Conservation (phyloP, 192 early-diverging fungal genomes). For the Podila epigama region DNA sequence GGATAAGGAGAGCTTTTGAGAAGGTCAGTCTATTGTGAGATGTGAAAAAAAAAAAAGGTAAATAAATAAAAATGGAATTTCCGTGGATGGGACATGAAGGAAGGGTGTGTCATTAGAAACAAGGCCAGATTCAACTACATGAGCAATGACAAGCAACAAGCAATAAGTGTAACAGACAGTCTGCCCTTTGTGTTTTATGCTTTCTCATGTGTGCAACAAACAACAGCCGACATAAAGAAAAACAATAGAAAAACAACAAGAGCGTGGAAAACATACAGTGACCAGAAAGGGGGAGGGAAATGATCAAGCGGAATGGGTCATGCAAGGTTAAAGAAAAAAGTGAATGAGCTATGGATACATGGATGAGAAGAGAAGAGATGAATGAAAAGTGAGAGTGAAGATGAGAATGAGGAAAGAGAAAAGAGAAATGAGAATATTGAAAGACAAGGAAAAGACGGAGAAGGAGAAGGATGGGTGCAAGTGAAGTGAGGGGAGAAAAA, state of each 20-base stretch:
- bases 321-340: conserved; percentile 5
- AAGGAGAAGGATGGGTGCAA: too few relatives aligned
- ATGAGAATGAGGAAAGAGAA: background rate
- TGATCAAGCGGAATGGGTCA: too few relatives aligned
- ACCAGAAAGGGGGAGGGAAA: background rate
- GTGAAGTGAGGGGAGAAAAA: too few relatives aligned
- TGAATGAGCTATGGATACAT: background rate
- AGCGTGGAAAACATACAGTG: background rate
- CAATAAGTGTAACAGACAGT: background rate
- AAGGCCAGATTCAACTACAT: background rate
- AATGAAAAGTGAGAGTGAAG: conserved; percentile 9
- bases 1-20: background rate
- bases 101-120: background rate
- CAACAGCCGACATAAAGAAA: too few relatives aligned
- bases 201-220: too few relatives aligned
- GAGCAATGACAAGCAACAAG: background rate
- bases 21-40: background rate
- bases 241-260: background rate
- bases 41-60: background rate
- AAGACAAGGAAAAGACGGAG: background rate
- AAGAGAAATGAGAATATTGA: conserved; percentile 22
- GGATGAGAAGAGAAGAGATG: conserved; percentile 5
- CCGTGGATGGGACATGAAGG: too few relatives aligned
- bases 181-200: too few relatives aligned
- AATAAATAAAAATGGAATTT: background rate